Evolutionary conservation across 257 asterid species (phyloP), one percentile per base, ranked within the genome.

Genomic region (Ilex asprella): DNA sequence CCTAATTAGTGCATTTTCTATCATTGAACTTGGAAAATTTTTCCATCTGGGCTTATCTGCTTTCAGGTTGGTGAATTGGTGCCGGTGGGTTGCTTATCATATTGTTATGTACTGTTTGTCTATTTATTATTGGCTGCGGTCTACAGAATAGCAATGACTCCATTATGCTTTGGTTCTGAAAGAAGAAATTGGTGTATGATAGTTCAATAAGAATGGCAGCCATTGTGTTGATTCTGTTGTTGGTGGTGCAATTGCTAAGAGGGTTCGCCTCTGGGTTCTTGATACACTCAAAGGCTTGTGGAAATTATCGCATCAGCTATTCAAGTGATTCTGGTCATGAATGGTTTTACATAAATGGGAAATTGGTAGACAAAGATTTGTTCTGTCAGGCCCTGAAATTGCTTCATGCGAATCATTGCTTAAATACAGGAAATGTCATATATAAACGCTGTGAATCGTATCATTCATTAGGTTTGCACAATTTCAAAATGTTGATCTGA

Each of bases 341-440:
- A 59, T 50, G 79, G 56, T 89, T 87, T 67, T 79, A 77, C 71
- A 70, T 93, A 39, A 80, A 89, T 35, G 94, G 78, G 57, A 67
- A 76, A 66, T 71, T 78, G 78, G 94, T 87, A 43, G 84, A 78
- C 61, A 71, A 80, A 68, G 56, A 78, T 66, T 49, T 69, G 60
- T 93, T 89, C 76, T 93, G 97, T 55, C 62, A 75, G 68, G 62
- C 89, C 29, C 76, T 92, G 76, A 66, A 31, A 59, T 65, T 67
- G 39, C 73, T 63, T 72, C 66, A 67, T 2, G 70, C 62, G 63
- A 76, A 79, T n/a, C 79, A 55, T 53, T 87, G 95, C 71, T 73
- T 71, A 65, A 53, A 67, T 59, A 39, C 63, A 14, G 61, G 65
- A 63, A 63, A 70, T 55, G 68, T 77, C 63, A 60, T 70, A 62